Base-by-base conservation (phyloP, 2,329 filamentous ascomycete species). In the Diaporthe australafricana region DNA sequence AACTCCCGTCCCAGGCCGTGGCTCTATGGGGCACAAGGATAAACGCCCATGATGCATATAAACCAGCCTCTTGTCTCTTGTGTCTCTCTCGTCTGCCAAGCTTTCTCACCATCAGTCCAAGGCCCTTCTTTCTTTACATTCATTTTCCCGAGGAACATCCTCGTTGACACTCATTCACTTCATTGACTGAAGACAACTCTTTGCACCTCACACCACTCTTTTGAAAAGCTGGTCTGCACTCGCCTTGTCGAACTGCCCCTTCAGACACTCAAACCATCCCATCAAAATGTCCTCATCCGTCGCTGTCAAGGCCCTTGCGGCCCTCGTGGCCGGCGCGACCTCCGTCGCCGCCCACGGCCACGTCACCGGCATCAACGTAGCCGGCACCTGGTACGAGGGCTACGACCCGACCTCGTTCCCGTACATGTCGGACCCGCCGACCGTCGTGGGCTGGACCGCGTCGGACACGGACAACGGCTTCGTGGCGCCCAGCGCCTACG, bases 391-490 rank as follows among this genome's bases (percentile, higher is more conserved):
- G 47, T 80, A 78, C 68, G 65, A 72, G 12, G 76, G 76, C 8
- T 77, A 76, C 48, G 70, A 74, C 56, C 75, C 77, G 30, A 76
- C 75, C 42, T 62, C 50, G 14, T 77, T 73, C 62, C 75, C 77
- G 30, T 79, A 78, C 71, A 70, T 75, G 71, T 35, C 67, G 2
- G 72, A 75, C 35, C 75, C 74, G n/a, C 79, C 77, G 25, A 74
- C 71, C 1, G 71, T 74, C 20, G 70, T 74, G 16, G 73, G 68
- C 22, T 74, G 73, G 70, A 74, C 73, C 52, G 71, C 71, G n/a
- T 70, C 72, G 27, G 55, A 72, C 45, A 69, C 57, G 4, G 80
- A 79, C 74, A 82, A 81, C 76, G 83, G 84, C 70, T 83, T 83
- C 74, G 83, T 85, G 3, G 82, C 75, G 1, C 77, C 78, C 0